Percentiles rank a stretch among this genome's conserved stretches.
Evolutionary conservation across 306 rosid genomes (phyloP).

Genomic region (Trichosanthes cucumerina): DNA sequence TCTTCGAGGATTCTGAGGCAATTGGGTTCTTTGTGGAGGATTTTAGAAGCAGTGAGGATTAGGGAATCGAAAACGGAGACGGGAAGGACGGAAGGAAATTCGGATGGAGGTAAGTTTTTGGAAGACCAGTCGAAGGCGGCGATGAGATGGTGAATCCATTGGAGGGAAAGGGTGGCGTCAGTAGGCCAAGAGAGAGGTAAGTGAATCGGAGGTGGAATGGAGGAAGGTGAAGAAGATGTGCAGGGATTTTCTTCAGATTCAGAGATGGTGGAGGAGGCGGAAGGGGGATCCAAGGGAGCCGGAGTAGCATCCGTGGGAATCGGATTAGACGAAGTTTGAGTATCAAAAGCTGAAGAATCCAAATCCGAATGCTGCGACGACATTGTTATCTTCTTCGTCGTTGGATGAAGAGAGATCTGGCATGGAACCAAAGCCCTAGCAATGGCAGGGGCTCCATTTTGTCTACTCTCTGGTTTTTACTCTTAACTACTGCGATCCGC

Average conservation of each 20-base stretch:
- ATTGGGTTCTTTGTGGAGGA: slow-evolving; percentile 77
- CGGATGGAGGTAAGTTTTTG: slow-evolving; percentile 36
- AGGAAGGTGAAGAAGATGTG: slow-evolving; percentile 5
- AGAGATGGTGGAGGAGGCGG: slow-evolving; percentile 7
- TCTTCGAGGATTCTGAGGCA: slow-evolving; percentile 43
- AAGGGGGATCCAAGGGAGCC: not conserved
- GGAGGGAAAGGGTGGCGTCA: slow-evolving; percentile 32
- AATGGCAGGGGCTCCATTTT: not conserved
- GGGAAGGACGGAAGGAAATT: slow-evolving; percentile 48
- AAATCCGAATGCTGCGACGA: not conserved
- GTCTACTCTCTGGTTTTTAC: not conserved
- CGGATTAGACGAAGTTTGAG: not conserved
- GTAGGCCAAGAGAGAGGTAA: slow-evolving; percentile 60
- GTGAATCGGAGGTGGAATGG: slow-evolving; percentile 21
- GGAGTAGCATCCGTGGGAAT: not conserved
- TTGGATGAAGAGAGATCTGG: not conserved
- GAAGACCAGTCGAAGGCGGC: slow-evolving; percentile 67
- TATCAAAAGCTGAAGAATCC: not conserved
- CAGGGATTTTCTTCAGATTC: slow-evolving; percentile 11
- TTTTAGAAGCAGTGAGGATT: slow-evolving; percentile 60
- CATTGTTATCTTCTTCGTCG: not conserved
- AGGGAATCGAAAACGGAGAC: slow-evolving; percentile 54
- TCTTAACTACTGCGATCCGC: not conserved
- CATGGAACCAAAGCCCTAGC: not conserved
- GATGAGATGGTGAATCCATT: slow-evolving; percentile 50